Percentiles rank a stretch among this genome's conserved stretches.
These are phyloP conservation scores for Chlorella sp. DNA, from an alignment of 139 green algal genomes.

Conservation along the genomic window DNA sequence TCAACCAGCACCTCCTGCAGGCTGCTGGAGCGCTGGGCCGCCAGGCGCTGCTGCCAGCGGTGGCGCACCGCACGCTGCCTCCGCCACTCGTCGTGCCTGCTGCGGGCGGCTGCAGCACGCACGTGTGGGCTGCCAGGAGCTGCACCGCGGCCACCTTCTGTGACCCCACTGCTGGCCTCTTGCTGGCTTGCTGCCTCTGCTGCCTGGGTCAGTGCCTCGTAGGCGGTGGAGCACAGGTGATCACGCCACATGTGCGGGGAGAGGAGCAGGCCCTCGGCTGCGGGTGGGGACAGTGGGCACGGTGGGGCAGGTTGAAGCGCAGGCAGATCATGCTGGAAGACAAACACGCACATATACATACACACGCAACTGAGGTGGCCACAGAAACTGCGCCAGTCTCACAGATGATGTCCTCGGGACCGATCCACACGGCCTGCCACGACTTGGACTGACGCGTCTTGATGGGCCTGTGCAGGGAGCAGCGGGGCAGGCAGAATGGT, in stretches of 20 bases:
- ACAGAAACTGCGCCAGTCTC: neutral
- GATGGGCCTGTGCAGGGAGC: slow-evolving; percentile 22
- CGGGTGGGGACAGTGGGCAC: neutral
- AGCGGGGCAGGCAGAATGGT: too few species aligned
- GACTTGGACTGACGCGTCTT: slow-evolving; percentile 42
- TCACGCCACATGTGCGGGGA: slow-evolving; percentile 27
- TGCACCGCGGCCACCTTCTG: neutral
- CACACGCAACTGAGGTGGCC: too few species aligned
- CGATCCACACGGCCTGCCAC: slow-evolving; percentile 44
- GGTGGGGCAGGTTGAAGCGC: neutral
- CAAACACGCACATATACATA: too few species aligned
- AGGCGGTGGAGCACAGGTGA: slow-evolving; percentile 28
- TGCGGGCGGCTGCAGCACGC: neutral
- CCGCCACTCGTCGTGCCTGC: neutral
- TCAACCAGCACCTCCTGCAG: slow-evolving; percentile 21
- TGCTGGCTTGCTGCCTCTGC: neutral
- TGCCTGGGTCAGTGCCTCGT: slow-evolving; percentile 8
- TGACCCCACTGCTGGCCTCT: neutral
- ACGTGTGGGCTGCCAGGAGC: neutral
- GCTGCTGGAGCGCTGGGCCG: slow-evolving; percentile 10
- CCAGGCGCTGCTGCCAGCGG: neutral
- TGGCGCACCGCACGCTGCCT: neutral
- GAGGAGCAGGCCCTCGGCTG: slow-evolving; percentile 45
- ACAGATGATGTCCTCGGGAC: slow-evolving; percentile 44
- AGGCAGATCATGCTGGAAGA: neutral